These are phyloP conservation scores for barrel medic (Medicago truncatula) DNA, from an alignment of 306 rosid genomes.

Conservation along the genomic window MtrunA17r5.0-ANR NC_053042.1:47136001-47136500, in stretches of 20 bases:
- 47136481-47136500: neutral
- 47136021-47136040: constrained; percentile 21
- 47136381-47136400: neutral
- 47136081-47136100: constrained; percentile 11
- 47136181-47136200: neutral
- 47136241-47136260: neutral
- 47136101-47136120: neutral
- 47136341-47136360: neutral
- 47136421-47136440: neutral
- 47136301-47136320: neutral
- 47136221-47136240: neutral
- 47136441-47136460: neutral
- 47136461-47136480: neutral
- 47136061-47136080: neutral
- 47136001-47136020: neutral
- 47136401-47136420: neutral
- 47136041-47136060: constrained; percentile 10
- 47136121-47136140: constrained; percentile 23
- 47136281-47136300: neutral
- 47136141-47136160: constrained; percentile 30
- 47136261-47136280: constrained; percentile 2
- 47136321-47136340: neutral
- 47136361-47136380: neutral
- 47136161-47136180: constrained; percentile 32
- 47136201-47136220: neutral